Evolutionary conservation across 148 eudicot genomes (phyloP).

Genomic region (Persicaria tinctoria): DNA sequence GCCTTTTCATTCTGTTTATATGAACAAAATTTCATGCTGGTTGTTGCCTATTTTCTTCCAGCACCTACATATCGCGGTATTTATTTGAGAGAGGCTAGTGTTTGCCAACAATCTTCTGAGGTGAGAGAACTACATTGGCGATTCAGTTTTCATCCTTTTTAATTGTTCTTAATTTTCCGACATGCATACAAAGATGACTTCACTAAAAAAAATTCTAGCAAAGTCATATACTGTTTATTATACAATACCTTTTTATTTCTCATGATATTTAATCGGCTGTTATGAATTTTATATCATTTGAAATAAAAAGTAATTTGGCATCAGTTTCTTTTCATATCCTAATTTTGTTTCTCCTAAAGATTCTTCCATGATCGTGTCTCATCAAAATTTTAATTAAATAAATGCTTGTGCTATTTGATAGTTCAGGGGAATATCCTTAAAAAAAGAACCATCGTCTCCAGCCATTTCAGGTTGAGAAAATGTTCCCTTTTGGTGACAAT

Average conservation of each 20-base stretch:
- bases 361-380: not conserved
- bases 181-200: not conserved
- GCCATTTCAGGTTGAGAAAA: too few relatives aligned
- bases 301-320: too few relatives aligned
- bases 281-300: too few relatives aligned
- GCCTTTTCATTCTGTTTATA: not conserved
- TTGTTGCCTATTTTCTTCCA: slow-evolving; percentile 30
- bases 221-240: too few relatives aligned
- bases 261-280: too few relatives aligned
- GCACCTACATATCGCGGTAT: slow-evolving; percentile 85
- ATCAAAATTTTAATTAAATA: not conserved
- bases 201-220: too few relatives aligned
- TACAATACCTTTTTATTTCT: too few relatives aligned
- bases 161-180: not conserved
- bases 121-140: slow-evolving; percentile 22
- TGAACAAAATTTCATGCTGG: not conserved
- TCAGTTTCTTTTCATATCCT: not conserved
- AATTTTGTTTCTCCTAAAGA: not conserved
- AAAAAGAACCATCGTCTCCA: too few relatives aligned
- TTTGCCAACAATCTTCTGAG: slow-evolving; percentile 71
- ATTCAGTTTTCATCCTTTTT: not conserved
- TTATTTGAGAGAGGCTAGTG: slow-evolving; percentile 77
- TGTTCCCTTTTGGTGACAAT: not conserved
- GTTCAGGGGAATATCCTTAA: not conserved
- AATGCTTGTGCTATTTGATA: not conserved